Conservation (phyloP, 768 basidiomycete genomes). For the Cystobasidium ongulense region DNA sequence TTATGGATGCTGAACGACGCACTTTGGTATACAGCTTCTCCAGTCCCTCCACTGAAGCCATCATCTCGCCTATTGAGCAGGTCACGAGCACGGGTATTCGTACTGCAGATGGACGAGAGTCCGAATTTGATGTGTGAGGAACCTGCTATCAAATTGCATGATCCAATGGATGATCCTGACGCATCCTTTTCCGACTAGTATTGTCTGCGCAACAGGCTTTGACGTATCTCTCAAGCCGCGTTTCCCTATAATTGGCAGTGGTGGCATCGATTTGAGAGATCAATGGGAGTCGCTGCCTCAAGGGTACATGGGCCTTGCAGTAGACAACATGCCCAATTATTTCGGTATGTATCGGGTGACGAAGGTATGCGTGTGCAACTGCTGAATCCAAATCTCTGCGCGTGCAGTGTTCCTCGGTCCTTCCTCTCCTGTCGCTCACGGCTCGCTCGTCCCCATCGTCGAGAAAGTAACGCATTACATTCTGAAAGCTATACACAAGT, state of each 20-base stretch:
- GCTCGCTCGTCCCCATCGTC: constrained; percentile 23
- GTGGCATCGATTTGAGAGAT: constrained; percentile 9
- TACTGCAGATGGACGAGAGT: constrained; percentile 17
- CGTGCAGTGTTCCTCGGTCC: not conserved
- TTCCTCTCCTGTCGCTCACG: constrained; percentile 1
- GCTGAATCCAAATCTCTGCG: not conserved
- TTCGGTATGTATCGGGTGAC: constrained; percentile 3
- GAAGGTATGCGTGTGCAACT: not conserved
- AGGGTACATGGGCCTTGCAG: constrained; percentile 26
- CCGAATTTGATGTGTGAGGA: constrained; percentile 24
- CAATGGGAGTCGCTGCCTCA: constrained; percentile 22
- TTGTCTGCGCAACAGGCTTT: constrained; percentile 38
- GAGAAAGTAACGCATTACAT: constrained; percentile 24
- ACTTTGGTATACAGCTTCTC: too few relatives aligned
- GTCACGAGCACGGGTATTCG: constrained; percentile 23
- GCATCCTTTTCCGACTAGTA: too few relatives aligned
- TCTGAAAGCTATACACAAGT: constrained; percentile 24
- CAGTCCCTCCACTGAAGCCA: not conserved
- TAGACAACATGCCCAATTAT: constrained; percentile 30
- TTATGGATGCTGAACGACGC: too few relatives aligned
- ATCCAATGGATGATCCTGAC: too few relatives aligned
- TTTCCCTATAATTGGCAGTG: constrained; percentile 12
- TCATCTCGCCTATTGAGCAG: not conserved
- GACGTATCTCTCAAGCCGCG: constrained; percentile 31
- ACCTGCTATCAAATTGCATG: not conserved